Base-by-base conservation (phyloP, 1,284 basidiomycete species). In the Boletellus deceptivus region DNA sequence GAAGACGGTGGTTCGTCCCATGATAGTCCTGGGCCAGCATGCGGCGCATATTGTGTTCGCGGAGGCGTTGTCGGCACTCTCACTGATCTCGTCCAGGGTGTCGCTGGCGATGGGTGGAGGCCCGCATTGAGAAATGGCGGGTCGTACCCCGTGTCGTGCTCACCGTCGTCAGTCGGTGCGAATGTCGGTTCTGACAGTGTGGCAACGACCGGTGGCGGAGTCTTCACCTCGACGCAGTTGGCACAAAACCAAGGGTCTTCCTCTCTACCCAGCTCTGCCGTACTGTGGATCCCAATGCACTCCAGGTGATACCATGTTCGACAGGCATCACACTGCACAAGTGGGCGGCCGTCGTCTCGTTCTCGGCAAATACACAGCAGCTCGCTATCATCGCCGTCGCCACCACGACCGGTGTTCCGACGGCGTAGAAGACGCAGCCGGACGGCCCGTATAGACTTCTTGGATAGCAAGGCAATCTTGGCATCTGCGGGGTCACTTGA, bases 291-390 rank as follows among this genome's bases (percentile, higher is more conserved):
- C 38, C 86, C 86, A 49, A 91, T 82, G 64, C 88, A 91, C 43
- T 79, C 69, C 34, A 89, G 72, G 66, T 91, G 88, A 61, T 85
- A 89, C 89, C 88, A 91, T 20, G 73, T 82, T 59, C 79, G 73
- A 64, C 88, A 91, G 9, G 76, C 75, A 59, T 89, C 86, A 57
- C 88, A 91, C 60, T 89, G 88, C 29, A 91, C 89, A 36, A 88
- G 74, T 49, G 84, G 78, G 24, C 80, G 73, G 1, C 84, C 85
- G 54, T 87, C 83, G 56, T 84, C 83, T 43, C 68, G 72, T 16
- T 82, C 83, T 34, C 72, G 68, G 60, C 88, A 91, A n/a, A 84
- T 72, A 62, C 88, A 91, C 25, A 82, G 59, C 16, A 76, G 67
- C 47, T 81, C 79, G 6, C 75, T 75, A 3, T 72, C 72, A 13